Conservation (phyloP, 2,329 filamentous ascomycete species). For the Talaromyces atroroseus region DNA sequence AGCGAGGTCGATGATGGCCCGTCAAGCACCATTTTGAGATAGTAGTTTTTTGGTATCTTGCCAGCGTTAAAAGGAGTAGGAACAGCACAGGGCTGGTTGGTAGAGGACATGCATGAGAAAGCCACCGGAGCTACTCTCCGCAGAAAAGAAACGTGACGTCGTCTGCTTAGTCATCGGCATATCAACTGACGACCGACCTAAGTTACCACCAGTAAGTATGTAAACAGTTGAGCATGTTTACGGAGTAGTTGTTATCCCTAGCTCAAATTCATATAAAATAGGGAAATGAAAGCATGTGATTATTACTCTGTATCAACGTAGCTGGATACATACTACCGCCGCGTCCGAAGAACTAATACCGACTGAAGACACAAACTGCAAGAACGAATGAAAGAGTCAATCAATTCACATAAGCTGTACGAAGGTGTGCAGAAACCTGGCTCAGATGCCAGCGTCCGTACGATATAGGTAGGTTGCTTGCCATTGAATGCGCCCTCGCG, state of each 20-base stretch:
- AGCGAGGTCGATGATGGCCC: not conserved
- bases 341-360: too few relatives aligned
- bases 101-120: not conserved
- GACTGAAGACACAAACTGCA: too few relatives aligned
- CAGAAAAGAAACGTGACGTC: slow-evolving; percentile 3
- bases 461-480: not conserved
- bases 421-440: too few relatives aligned
- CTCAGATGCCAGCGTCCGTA: not conserved
- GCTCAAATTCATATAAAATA: too few relatives aligned
- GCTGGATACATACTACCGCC: too few relatives aligned
- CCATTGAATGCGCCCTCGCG: slow-evolving; percentile 11
- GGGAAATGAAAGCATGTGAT: too few relatives aligned
- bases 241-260: too few relatives aligned
- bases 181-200: not conserved
- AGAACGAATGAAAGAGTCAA: too few relatives aligned
- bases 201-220: too few relatives aligned
- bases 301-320: too few relatives aligned
- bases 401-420: not conserved
- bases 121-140: not conserved
- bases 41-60: not conserved
- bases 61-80: too few relatives aligned
- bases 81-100: not conserved
- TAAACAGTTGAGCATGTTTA: too few relatives aligned
- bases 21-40: slow-evolving; percentile 8
- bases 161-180: slow-evolving; percentile 4